Percentiles rank a stretch among this genome's conserved stretches.
Evolutionary conservation across 257 asterid genomes (phyloP).

Genomic region (Hygrophila difformis): DNA sequence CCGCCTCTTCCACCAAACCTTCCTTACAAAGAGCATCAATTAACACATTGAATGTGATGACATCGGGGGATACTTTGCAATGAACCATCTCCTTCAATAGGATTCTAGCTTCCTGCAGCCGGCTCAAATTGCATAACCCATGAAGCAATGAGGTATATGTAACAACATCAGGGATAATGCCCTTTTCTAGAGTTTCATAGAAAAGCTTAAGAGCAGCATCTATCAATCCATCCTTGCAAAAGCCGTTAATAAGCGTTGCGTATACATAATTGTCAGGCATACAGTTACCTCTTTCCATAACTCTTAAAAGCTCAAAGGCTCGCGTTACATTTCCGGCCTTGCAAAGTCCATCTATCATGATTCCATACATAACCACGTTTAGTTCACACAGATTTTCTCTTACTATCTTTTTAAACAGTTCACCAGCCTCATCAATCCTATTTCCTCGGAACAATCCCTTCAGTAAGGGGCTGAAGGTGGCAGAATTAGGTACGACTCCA

Average conservation of each 20-base stretch:
- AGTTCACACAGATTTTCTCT: constrained; percentile 12
- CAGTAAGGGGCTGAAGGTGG: not conserved
- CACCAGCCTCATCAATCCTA: constrained; percentile 15
- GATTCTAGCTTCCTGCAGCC: not conserved
- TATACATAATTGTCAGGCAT: constrained; percentile 10
- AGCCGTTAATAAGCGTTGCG: constrained; percentile 17
- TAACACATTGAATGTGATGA: not conserved
- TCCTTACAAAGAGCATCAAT: not conserved
- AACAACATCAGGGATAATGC: constrained; percentile 7
- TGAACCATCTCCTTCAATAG: not conserved
- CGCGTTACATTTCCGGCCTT: constrained; percentile 19
- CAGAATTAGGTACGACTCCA: not conserved
- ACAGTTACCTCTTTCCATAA: constrained; percentile 7
- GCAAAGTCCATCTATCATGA: constrained; percentile 21
- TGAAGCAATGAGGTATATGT: constrained; percentile 14
- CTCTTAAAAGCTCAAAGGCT: constrained; percentile 17
- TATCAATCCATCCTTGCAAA: constrained; percentile 21
- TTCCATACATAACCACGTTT: constrained; percentile 2
- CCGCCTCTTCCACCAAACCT: not conserved
- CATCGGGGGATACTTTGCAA: not conserved
- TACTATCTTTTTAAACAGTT: constrained; percentile 18
- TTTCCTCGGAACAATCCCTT: constrained; percentile 10
- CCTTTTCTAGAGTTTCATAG: constrained; percentile 13
- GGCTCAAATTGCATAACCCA: constrained; percentile 14
- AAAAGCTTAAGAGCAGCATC: constrained; percentile 20